A percentile compares a stretch with the other conserved stretches of the same genome.
Evolutionary conservation across 2,329 filamentous ascomycete species (phyloP).

Genomic region (Neofusicoccum umdonicola): DNA sequence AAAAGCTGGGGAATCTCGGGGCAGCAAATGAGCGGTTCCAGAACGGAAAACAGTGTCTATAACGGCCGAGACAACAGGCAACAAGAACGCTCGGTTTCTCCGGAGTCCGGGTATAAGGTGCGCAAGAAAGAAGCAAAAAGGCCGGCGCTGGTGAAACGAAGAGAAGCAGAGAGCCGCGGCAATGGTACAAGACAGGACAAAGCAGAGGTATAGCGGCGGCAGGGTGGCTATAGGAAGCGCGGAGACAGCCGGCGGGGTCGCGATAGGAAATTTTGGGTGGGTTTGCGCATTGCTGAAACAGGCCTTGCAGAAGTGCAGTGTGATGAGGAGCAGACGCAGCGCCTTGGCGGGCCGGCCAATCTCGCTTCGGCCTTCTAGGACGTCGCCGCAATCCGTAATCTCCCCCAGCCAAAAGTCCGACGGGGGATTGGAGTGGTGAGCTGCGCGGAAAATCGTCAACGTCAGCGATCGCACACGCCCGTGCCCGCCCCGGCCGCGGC

Average conservation of each 20-base stretch:
- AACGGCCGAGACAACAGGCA: not conserved
- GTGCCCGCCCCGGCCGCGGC: no score
- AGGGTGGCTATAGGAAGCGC: not conserved
- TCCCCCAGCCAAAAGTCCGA: constrained; percentile 16
- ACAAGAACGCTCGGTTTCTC: not conserved
- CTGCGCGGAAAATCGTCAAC: constrained; percentile 8
- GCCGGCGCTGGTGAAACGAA: not conserved
- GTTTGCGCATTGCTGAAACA: constrained; percentile 12
- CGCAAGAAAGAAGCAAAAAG: constrained; percentile 1
- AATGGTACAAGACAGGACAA: not conserved
- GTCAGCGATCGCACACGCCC: no score
- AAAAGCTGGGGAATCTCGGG: not conserved
- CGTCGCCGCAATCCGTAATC: constrained; percentile 14
- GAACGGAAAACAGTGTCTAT: constrained; percentile 1
- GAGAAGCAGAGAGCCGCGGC: not conserved
- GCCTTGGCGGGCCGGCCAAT: constrained; percentile 16
- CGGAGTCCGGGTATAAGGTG: constrained; percentile 14
- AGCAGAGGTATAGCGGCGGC: not conserved
- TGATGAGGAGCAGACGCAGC: constrained; percentile 11
- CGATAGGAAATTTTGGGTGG: constrained; percentile 3
- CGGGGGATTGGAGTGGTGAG: not conserved
- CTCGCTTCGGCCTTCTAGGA: constrained; percentile 10
- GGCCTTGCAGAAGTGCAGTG: constrained; percentile 8
- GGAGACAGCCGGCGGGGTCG: not conserved
- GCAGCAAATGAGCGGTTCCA: constrained; percentile 1